Conservation (phyloP, 306 rosid species). For the Senna tora region DNA sequence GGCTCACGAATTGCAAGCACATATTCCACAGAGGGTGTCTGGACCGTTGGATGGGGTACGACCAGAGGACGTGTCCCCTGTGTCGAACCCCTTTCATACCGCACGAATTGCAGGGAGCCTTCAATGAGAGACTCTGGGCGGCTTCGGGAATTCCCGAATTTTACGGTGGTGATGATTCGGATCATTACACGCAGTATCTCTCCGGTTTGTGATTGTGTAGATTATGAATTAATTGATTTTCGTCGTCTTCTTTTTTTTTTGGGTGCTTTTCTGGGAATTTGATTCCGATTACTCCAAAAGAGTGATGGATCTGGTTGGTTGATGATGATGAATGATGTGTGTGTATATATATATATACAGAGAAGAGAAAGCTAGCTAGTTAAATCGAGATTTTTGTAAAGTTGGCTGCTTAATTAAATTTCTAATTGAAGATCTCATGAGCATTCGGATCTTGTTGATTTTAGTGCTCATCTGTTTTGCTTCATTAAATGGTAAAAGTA, state of each 20-base stretch:
- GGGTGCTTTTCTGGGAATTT: too few relatives aligned
- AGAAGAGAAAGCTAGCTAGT: background rate
- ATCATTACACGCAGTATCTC: slow-evolving; percentile 40
- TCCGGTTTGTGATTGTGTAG: too few relatives aligned
- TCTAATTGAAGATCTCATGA: background rate
- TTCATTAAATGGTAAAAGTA: too few relatives aligned
- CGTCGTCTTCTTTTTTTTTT: too few relatives aligned
- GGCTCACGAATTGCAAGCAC: slow-evolving; percentile 72
- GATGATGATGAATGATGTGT: too few relatives aligned
- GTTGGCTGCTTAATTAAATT: too few relatives aligned
- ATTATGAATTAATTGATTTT: too few relatives aligned
- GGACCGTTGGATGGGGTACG: slow-evolving; percentile 95
- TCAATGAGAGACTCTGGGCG: slow-evolving; percentile 68
- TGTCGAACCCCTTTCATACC: slow-evolving; percentile 76
- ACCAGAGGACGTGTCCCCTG: slow-evolving; percentile 84
- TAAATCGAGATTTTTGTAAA: background rate
- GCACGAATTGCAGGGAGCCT: slow-evolving; percentile 50
- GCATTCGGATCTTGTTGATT: background rate
- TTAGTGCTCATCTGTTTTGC: background rate
- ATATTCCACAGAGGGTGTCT: slow-evolving; percentile 78
- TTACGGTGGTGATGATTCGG: slow-evolving; percentile 51
- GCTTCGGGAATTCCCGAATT: slow-evolving; percentile 78
- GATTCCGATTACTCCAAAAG: too few relatives aligned
- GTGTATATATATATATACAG: too few relatives aligned
- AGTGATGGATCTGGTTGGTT: too few relatives aligned